These are phyloP conservation scores for Ustilago loliicola DNA, from an alignment of 1,284 basidiomycete genomes.

Conservation along the genomic window DNA sequence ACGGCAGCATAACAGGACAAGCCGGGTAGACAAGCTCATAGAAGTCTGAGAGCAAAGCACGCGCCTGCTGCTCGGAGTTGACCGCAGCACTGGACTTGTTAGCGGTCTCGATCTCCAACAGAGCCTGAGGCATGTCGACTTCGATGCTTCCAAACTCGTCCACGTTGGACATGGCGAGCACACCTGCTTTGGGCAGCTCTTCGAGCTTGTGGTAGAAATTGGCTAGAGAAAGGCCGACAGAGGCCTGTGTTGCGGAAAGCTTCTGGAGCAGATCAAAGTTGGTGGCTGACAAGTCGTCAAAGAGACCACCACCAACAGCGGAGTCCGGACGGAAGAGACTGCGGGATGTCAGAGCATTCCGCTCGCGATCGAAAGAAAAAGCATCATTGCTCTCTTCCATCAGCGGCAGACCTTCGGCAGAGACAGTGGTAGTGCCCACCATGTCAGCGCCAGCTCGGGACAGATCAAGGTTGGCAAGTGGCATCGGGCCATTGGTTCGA, in stretches of 20 bases:
- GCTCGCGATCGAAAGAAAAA: slow-evolving; percentile 41
- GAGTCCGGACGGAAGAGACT: slow-evolving; percentile 41
- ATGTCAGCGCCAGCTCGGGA: slow-evolving; percentile 10
- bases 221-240: slow-evolving; percentile 31
- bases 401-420: slow-evolving; percentile 8
- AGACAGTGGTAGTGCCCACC: slow-evolving; percentile 12
- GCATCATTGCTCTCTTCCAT: slow-evolving; percentile 28
- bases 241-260: slow-evolving; percentile 40
- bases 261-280: slow-evolving; percentile 60
- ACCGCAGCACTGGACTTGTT: slow-evolving; percentile 47
- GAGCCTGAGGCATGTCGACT: slow-evolving; percentile 41
- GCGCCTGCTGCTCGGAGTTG: slow-evolving; percentile 56
- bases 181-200: slow-evolving; percentile 60
- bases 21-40: slow-evolving; percentile 64
- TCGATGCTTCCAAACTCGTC: slow-evolving; percentile 43
- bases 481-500: not conserved
- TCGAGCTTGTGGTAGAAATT: slow-evolving; percentile 61
- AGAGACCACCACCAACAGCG: slow-evolving; percentile 33
- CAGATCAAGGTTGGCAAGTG: slow-evolving; percentile 16
- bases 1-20: slow-evolving; percentile 59
- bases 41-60: slow-evolving; percentile 52
- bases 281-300: slow-evolving; percentile 53
- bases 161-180: slow-evolving; percentile 27
- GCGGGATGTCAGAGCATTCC: slow-evolving; percentile 32
- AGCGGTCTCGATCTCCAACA: slow-evolving; percentile 44